Percentiles rank a stretch among this genome's conserved stretches.
phyloP scores from a whole-genome alignment of 2,329 filamentous ascomycete genomes.

The Sporothrix humicola region DNA sequence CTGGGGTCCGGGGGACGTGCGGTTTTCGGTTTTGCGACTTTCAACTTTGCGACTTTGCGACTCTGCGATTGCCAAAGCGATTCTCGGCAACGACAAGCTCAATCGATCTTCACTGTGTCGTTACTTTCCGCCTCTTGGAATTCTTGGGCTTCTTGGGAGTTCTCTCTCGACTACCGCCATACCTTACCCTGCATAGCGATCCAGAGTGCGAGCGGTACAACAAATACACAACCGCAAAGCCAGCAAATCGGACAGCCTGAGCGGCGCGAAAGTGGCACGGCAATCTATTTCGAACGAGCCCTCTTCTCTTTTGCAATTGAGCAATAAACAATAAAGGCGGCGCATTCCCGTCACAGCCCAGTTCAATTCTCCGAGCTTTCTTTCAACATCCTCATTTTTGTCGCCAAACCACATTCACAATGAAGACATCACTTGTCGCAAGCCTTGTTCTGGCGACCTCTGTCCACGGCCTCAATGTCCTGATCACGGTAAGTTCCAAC shows the following conservation, averaged over 20 bases:
- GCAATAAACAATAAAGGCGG: neutral
- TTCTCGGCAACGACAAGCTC: too few species aligned
- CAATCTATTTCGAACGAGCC: slow-evolving; percentile 4
- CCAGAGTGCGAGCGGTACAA: neutral
- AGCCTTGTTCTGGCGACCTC: slow-evolving; percentile 10
- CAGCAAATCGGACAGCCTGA: neutral
- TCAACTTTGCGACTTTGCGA: neutral
- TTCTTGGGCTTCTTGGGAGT: neutral
- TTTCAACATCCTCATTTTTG: neutral
- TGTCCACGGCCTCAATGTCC: slow-evolving; percentile 32
- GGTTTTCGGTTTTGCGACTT: neutral
- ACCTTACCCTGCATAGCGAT: neutral
- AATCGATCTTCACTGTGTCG: neutral
- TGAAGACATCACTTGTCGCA: slow-evolving; percentile 25
- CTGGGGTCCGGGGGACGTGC: slow-evolving; percentile 1
- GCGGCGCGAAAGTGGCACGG: neutral
- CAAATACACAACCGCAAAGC: neutral
- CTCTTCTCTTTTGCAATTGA: neutral
- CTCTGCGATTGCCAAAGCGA: too few species aligned
- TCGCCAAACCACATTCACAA: neutral
- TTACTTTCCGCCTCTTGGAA: neutral
- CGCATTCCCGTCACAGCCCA: neutral
- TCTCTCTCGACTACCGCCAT: neutral
- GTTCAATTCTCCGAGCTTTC: neutral
- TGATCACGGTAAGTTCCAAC: slow-evolving; percentile 30